Conservation (phyloP, 164 flowering plant species). For the Magnolia officinalis region DNA sequence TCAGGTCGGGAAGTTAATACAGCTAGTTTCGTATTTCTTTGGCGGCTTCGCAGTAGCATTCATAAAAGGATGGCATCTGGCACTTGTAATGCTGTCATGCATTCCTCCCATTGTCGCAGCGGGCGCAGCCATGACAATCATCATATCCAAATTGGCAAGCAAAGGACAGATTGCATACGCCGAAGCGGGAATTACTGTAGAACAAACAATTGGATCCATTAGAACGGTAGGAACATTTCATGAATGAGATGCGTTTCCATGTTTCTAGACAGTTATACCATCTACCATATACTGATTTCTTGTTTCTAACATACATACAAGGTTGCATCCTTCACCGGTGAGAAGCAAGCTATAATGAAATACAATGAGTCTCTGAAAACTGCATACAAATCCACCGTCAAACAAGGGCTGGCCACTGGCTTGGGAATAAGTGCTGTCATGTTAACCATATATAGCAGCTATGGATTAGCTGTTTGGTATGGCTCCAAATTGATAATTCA, state of each 20-base stretch:
- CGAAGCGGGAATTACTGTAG: conserved; percentile 32
- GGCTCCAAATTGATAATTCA: conserved; percentile 47
- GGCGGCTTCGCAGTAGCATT: conserved; percentile 23
- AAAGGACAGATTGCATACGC: conserved; percentile 33
- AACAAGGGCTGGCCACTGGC: conserved; percentile 53
- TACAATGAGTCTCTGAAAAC: conserved; percentile 47
- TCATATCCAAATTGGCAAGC: conserved; percentile 26
- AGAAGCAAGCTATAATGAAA: conserved; percentile 54
- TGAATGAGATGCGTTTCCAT: neutral
- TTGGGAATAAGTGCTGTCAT: conserved; percentile 39
- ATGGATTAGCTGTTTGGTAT: conserved; percentile 63
- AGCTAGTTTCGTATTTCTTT: conserved; percentile 14
- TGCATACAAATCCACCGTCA: conserved; percentile 58
- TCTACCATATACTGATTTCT: neutral
- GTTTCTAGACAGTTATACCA: too few species aligned
- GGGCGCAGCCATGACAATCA: conserved; percentile 20
- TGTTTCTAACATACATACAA: conserved; percentile 38
- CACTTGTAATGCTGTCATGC: conserved; percentile 19
- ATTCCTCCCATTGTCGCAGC: conserved; percentile 17
- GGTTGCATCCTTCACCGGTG: conserved; percentile 90
- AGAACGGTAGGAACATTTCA: conserved; percentile 23
- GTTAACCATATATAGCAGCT: conserved; percentile 31
- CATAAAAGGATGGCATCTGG: conserved; percentile 20
- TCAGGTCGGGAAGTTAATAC: conserved; percentile 24
- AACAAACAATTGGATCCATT: conserved; percentile 36